These are phyloP conservation scores for Fusarium armeniacum DNA, from an alignment of 2,329 filamentous ascomycete genomes.

Conservation along the genomic window DNA sequence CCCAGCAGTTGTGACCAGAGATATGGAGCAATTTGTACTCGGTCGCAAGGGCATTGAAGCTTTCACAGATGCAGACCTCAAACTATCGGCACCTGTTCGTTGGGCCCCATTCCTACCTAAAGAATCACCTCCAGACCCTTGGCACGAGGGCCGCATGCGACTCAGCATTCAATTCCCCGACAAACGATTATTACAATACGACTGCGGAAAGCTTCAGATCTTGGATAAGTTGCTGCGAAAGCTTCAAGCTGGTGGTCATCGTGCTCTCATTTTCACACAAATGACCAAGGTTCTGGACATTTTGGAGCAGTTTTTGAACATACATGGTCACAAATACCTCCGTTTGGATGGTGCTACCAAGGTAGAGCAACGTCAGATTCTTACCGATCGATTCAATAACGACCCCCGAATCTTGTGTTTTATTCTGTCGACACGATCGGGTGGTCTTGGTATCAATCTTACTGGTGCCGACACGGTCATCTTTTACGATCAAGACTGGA, in stretches of 20 bases:
- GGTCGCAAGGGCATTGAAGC: conserved; percentile 70
- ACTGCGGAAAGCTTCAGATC: conserved; percentile 95
- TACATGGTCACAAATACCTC: conserved; percentile 96
- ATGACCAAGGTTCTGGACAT: conserved; percentile 99
- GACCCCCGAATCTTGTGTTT: conserved; percentile 94
- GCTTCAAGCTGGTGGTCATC: conserved; percentile 89
- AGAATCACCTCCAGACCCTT: conserved; percentile 77
- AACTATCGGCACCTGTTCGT: conserved; percentile 68
- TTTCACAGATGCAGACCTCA: conserved; percentile 70
- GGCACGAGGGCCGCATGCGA: conserved; percentile 93
- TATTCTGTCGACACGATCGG: conserved; percentile 94
- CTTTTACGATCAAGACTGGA: conserved; percentile 99
- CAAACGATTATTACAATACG: conserved; percentile 94
- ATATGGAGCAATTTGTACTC: conserved; percentile 77
- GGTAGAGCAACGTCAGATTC: conserved; percentile 92
- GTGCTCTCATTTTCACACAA: conserved; percentile 97
- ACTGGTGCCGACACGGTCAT: conserved; percentile 98
- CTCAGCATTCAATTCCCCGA: conserved; percentile 97
- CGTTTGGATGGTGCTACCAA: conserved; percentile 97
- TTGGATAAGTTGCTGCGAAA: conserved; percentile 88
- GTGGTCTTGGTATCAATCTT: conserved; percentile 94
- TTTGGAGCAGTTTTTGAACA: conserved; percentile 96
- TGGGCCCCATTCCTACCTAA: conserved; percentile 70
- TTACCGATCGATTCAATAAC: conserved; percentile 97
- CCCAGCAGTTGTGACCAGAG: conserved; percentile 85